Conservation (phyloP, 1,139 yeast species). For the Suhomyces terraborum region DNA sequence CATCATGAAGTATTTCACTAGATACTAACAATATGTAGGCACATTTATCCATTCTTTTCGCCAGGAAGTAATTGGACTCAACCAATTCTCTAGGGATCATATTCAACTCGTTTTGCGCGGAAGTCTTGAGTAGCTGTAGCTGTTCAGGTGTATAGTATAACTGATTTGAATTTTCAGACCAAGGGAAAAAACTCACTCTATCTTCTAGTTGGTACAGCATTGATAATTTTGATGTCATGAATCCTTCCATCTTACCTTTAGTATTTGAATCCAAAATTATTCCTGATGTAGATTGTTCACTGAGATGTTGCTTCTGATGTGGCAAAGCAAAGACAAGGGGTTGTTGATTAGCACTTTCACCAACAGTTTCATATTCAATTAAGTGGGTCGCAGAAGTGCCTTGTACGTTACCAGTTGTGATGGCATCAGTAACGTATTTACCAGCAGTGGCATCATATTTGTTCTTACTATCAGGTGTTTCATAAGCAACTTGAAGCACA, state of each 20-base stretch:
- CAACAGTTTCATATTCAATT: slow-evolving; percentile 54
- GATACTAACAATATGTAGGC: slow-evolving; percentile 70
- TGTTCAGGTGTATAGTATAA: slow-evolving; percentile 53
- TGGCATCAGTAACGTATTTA: slow-evolving; percentile 38
- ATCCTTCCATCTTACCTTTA: slow-evolving; percentile 69
- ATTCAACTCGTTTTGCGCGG: slow-evolving; percentile 58
- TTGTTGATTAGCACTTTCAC: slow-evolving; percentile 52
- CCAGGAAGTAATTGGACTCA: slow-evolving; percentile 61
- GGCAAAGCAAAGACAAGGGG: slow-evolving; percentile 70
- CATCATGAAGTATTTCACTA: slow-evolving; percentile 59
- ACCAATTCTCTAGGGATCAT: slow-evolving; percentile 52
- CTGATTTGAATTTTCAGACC: slow-evolving; percentile 39
- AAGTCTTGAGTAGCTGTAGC: slow-evolving; percentile 51
- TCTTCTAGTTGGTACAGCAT: slow-evolving; percentile 55
- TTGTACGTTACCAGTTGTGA: slow-evolving; percentile 31
- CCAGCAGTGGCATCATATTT: slow-evolving; percentile 44
- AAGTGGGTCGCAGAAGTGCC: slow-evolving; percentile 51
- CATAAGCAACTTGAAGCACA: slow-evolving; percentile 61
- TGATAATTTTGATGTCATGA: slow-evolving; percentile 49
- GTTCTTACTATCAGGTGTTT: slow-evolving; percentile 22
- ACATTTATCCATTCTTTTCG: slow-evolving; percentile 74
- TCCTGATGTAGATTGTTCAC: slow-evolving; percentile 42
- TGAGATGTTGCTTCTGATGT: slow-evolving; percentile 48
- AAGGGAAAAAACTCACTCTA: slow-evolving; percentile 62
- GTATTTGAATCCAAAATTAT: slow-evolving; percentile 57